A percentile compares a stretch with the other conserved stretches of the same genome.
phyloP scores from a whole-genome alignment of 805 yeast genomes.

The Starmerella stigmatis region DNA sequence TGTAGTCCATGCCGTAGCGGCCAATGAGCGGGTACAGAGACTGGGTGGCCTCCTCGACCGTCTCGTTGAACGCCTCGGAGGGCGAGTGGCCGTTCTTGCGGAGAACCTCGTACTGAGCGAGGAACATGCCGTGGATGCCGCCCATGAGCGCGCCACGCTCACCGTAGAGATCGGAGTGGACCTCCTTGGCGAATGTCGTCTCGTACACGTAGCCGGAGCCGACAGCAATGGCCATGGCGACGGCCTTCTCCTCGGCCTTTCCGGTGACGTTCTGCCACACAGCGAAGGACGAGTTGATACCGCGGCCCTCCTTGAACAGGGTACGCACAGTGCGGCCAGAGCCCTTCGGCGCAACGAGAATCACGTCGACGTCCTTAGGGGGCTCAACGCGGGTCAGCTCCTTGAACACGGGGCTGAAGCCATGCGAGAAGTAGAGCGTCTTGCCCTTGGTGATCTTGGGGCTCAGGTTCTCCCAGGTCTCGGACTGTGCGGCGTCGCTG shows the following conservation, averaged over 20 bases:
- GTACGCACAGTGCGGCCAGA: slow-evolving; percentile 99
- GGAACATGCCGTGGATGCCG: slow-evolving; percentile 99
- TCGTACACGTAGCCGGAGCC: slow-evolving; percentile 99
- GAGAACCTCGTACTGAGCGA: slow-evolving; percentile 98
- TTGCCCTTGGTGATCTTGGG: slow-evolving; percentile 93
- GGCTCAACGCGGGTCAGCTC: slow-evolving; percentile 93
- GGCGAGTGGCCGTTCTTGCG: slow-evolving; percentile 99
- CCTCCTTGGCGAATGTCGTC: slow-evolving; percentile 98
- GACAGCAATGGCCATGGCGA: slow-evolving; percentile 96
- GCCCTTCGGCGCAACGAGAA: slow-evolving; percentile 99
- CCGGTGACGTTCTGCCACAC: slow-evolving; percentile 99
- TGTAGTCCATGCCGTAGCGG: slow-evolving; percentile 99
- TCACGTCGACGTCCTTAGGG: slow-evolving; percentile 90
- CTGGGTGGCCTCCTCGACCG: slow-evolving; percentile 99
- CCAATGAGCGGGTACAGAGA: slow-evolving; percentile 98
- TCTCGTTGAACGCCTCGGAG: slow-evolving; percentile 99
- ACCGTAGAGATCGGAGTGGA: slow-evolving; percentile 97
- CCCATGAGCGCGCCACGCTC: slow-evolving; percentile 99
- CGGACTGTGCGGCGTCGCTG: slow-evolving; percentile 99
- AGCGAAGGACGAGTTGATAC: slow-evolving; percentile 99
- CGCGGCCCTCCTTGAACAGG: slow-evolving; percentile 99
- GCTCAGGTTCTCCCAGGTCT: slow-evolving; percentile 82
- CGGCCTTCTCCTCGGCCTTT: slow-evolving; percentile 97
- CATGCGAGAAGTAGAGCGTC: slow-evolving; percentile 98
- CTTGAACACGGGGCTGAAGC: slow-evolving; percentile 98